Base-by-base conservation (phyloP, 495 filamentous ascomycete species). In the Podospora australis region DNA sequence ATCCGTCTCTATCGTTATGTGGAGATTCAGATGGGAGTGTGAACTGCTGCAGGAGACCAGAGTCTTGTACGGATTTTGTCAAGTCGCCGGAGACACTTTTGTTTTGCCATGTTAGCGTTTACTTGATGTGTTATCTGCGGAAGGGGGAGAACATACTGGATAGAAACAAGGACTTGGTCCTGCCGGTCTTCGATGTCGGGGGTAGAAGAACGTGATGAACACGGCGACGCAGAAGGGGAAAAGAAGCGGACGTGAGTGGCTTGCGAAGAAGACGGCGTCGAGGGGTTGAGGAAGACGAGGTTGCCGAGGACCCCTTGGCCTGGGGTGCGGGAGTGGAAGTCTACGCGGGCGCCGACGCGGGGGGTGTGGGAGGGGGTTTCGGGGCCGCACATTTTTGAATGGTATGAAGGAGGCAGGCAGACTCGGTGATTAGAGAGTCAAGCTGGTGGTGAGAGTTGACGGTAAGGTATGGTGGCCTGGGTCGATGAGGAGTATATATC, bases 51-150 rank as follows among this genome's bases (percentile, higher is more conserved):
- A 70, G 54, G 6, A 66, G 49, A 0, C 67, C 66, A 32, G 64
- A 63, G 24, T 66, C 66, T 7, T 52, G 45, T 21, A 65, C 49
- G 2, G 59, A 41, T 34, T 60, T 56, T 3, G 59, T 60, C 17
- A 65, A 34, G 44, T 74, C 71, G 0, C 71, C 71, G 14, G 60
- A 68, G 14, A 62, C 21, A 29, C 71, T 74, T 23, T 17, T 10
- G 22, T 2, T 22, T n/a, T n/a, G n/a, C n/a, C n/a, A 6, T 30
- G 8, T 43, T 28, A 39, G 38, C 22, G 13, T 19, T 34, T 35
- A 10, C 9, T 10, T 0, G 39, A 7, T 14, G 14, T 21, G 28
- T 13, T 17, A 34, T 10, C 16, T 14, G n/a, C 5, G 29, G 16
- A 29, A 20, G 9, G 21, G 39, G 3, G 25, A 14, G 8, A 21